Base-by-base conservation (phyloP, 2,329 filamentous ascomycete species). In the Calonectria naviculata region DNA sequence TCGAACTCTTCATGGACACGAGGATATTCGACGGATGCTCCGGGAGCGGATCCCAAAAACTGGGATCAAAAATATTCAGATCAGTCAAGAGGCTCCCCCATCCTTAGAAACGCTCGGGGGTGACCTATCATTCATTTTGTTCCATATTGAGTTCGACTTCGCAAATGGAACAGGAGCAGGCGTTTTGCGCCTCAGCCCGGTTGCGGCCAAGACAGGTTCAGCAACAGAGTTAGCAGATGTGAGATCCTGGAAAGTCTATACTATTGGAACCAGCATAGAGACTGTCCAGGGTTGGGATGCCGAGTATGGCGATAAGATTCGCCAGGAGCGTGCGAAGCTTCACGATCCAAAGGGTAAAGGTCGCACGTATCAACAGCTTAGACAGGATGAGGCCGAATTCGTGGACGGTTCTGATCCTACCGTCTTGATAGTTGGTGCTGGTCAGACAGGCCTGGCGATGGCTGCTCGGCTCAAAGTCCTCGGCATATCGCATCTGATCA, bases 141-240 rank as follows among this genome's bases (percentile, higher is more conserved):
- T 67, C 29, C 52, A 60, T 52, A 28, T 67, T 13, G 38, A 67
- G 19, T 67, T 60, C 29, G 65, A 67, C 42, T 60, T 67, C 47
- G 38, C 52, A 3, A 41, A 67, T 41, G 65, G 65, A 8, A 67
- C 65, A 38, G 65, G 65, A 5, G 42, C 49, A 7, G 65, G 65
- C 4, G 52, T 67, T 28, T 29, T n/a, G n/a, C 65, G 65, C 17
- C 65, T 67, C n/a, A 67, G 52, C 41, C 65, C 65, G 19, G 17
- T 49, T 8, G 29, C 38, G 12, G 65, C 52, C 17, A 49, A 17
- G 19, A 60, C 52, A 2, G 65, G 65, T 9, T 47, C 52, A 29
- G 52, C 65, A 41, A 15, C 24, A 9, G 65, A 67, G n/a, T 31
- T 67, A 5, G 42, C 52, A 28, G 65, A 67, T 31, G 29, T 47